Conservation (phyloP, 306 rosid species). For the Delonix regia region DNA sequence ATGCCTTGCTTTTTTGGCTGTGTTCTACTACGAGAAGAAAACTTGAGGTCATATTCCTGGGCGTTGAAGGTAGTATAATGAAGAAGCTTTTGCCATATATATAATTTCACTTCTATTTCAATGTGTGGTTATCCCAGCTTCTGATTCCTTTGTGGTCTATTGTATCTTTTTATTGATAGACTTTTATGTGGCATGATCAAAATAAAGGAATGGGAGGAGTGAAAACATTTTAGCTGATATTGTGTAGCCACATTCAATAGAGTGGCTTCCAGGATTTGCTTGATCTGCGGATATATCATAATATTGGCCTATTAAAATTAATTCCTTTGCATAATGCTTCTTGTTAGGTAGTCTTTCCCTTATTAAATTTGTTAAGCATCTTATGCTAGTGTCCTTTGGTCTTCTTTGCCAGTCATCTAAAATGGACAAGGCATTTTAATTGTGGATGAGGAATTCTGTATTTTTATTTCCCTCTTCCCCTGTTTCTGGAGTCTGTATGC, state of each 20-base stretch:
- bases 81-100: slow-evolving; percentile 15
- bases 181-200: slow-evolving; percentile 12
- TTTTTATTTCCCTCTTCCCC: neutral
- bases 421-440: neutral
- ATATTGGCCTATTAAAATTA: neutral
- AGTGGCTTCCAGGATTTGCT: slow-evolving; percentile 16
- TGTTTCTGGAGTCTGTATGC: neutral
- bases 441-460: slow-evolving; percentile 19
- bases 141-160: slow-evolving; percentile 9
- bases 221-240: slow-evolving; percentile 21
- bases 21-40: slow-evolving; percentile 83
- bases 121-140: slow-evolving; percentile 16
- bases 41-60: slow-evolving; percentile 81
- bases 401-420: slow-evolving; percentile 10
- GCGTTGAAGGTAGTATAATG: slow-evolving; percentile 75
- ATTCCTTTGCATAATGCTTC: slow-evolving; percentile 25
- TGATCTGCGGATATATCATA: slow-evolving; percentile 8
- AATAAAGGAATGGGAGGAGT: slow-evolving; percentile 20
- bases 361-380: slow-evolving; percentile 1
- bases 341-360: neutral
- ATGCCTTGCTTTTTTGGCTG: slow-evolving; percentile 99
- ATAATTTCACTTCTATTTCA: slow-evolving; percentile 28
- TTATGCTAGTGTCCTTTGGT: slow-evolving; percentile 13
- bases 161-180: slow-evolving; percentile 22
- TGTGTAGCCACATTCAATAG: slow-evolving; percentile 22